Conservation (phyloP, 306 rosid genomes). For the Lablab purpureus region DNA sequence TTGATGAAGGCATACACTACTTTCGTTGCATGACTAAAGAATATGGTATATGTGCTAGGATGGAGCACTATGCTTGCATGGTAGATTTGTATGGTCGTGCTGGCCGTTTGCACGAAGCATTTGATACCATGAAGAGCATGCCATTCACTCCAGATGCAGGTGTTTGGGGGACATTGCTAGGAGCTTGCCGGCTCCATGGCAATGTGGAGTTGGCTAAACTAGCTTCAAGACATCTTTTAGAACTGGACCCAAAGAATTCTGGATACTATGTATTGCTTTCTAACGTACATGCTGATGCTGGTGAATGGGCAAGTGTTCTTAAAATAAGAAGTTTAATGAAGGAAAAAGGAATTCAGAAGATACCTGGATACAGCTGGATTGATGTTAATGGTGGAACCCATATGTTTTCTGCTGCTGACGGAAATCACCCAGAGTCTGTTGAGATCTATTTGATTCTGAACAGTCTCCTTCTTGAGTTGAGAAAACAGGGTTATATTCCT, state of each 20-base stretch:
- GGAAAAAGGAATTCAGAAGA: slow-evolving; percentile 75
- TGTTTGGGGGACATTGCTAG: slow-evolving; percentile 88
- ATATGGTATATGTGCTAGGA: slow-evolving; percentile 65
- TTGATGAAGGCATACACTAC: slow-evolving; percentile 66
- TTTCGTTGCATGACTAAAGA: slow-evolving; percentile 70
- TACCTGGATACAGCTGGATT: slow-evolving; percentile 87
- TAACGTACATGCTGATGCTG: slow-evolving; percentile 75
- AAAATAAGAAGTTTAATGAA: slow-evolving; percentile 73
- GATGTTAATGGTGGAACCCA: slow-evolving; percentile 74
- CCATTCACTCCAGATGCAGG: slow-evolving; percentile 86
- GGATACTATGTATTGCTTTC: slow-evolving; percentile 84
- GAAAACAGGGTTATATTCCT: slow-evolving; percentile 81
- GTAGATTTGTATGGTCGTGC: slow-evolving; percentile 85
- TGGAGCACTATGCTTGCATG: slow-evolving; percentile 85
- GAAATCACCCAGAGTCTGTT: slow-evolving; percentile 67
- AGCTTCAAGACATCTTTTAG: slow-evolving; percentile 69
- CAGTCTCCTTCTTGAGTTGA: slow-evolving; percentile 68
- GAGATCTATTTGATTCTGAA: slow-evolving; percentile 65
- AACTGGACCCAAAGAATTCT: slow-evolving; percentile 73
- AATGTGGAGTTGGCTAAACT: slow-evolving; percentile 74
- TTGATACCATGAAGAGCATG: slow-evolving; percentile 70
- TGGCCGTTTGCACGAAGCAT: slow-evolving; percentile 72
- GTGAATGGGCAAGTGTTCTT: slow-evolving; percentile 75
- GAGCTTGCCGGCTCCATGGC: slow-evolving; percentile 86
- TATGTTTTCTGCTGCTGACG: slow-evolving; percentile 78